These are phyloP conservation scores for Rhododendron williamsianum DNA, from an alignment of 148 eudicot species.

Conservation along the genomic window DNA sequence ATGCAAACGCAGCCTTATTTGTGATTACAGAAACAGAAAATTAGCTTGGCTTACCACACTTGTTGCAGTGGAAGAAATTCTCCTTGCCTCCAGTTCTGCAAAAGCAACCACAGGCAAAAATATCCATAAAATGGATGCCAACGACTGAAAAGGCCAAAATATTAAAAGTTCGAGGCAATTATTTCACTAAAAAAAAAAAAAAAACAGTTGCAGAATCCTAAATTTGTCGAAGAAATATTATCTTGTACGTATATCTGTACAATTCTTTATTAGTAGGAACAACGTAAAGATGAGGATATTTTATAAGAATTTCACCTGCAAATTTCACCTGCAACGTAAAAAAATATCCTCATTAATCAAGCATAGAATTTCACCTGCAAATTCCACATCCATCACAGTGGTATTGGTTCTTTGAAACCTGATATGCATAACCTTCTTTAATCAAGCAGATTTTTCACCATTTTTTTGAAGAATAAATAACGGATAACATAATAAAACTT, in stretches of 20 bases:
- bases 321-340: conserved; percentile 49
- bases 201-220: background rate
- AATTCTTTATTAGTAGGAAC: background rate
- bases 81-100: conserved; percentile 72
- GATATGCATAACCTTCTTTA: background rate
- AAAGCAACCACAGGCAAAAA: background rate
- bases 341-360: no score
- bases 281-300: background rate
- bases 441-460: background rate
- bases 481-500: conserved; percentile 3
- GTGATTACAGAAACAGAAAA: background rate
- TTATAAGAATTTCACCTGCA: no score
- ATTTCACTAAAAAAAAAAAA: background rate
- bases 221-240: background rate
- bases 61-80: conserved; percentile 72
- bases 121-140: background rate
- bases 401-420: conserved; percentile 69
- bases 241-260: background rate
- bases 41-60: conserved; percentile 47
- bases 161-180: background rate
- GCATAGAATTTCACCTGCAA: no score
- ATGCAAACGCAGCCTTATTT: background rate
- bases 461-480: no score
- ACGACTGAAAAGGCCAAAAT: background rate
- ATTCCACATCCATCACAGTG: conserved; percentile 77